phyloP scores from a whole-genome alignment of 306 rosid genomes.

The Dryas alaskensis region DNA sequence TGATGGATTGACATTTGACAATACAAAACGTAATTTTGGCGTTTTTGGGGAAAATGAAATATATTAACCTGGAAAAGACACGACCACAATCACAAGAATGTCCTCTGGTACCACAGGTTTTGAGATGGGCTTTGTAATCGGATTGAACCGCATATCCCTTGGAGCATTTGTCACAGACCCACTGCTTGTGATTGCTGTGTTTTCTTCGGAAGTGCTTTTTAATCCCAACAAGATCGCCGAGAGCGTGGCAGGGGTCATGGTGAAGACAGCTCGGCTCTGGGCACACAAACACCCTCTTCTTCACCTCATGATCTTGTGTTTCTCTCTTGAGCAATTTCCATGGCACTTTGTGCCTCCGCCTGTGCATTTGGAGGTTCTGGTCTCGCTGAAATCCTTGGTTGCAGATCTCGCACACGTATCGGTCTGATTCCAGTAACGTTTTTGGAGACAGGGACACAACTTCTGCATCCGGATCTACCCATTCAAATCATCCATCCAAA shows the following conservation, averaged over 20 bases:
- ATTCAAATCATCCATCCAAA: too few relatives aligned
- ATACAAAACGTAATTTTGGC: too few relatives aligned
- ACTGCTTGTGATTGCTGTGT: slow-evolving; percentile 86
- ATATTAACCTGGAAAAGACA: slow-evolving; percentile 80
- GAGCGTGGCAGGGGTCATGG: slow-evolving; percentile 86
- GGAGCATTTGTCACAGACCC: slow-evolving; percentile 89
- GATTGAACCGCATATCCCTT: slow-evolving; percentile 96
- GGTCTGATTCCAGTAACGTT: slow-evolving; percentile 78
- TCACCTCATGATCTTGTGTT: slow-evolving; percentile 42
- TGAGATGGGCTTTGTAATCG: slow-evolving; percentile 95
- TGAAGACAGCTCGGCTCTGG: slow-evolving; percentile 85
- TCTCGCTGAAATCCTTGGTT: slow-evolving; percentile 95
- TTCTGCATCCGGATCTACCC: slow-evolving; percentile 89
- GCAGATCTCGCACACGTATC: slow-evolving; percentile 98
- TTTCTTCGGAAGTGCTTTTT: slow-evolving; percentile 89
- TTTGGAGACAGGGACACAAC: slow-evolving; percentile 91
- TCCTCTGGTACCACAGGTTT: slow-evolving; percentile 97
- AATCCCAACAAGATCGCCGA: slow-evolving; percentile 93
- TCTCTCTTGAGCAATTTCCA: slow-evolving; percentile 83
- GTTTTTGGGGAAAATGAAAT: neutral
- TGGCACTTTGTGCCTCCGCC: slow-evolving; percentile 87
- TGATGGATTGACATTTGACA: too few relatives aligned
- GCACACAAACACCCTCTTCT: slow-evolving; percentile 82
- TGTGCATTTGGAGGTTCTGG: slow-evolving; percentile 98
- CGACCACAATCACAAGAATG: slow-evolving; percentile 99